Evolutionary conservation across 2,329 filamentous ascomycete genomes (phyloP), one percentile per base, ranked within the genome.

Genomic region (Aspergillus hortae): DNA sequence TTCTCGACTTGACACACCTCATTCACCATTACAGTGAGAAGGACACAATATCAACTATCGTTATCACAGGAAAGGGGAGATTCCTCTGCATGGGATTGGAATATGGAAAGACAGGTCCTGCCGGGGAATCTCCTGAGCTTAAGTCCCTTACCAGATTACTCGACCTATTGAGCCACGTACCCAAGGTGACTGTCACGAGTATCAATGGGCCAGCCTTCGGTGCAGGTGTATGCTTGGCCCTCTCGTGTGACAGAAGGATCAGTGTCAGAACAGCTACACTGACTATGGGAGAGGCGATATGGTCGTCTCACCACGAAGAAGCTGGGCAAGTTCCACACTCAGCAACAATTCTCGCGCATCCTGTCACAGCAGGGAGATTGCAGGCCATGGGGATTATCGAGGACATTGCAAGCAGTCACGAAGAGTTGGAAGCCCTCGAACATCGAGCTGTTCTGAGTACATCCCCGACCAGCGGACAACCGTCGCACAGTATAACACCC

Each of bases 1-100:
- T 75, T 41, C 48, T 15, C 6, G 35, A 49, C 17, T 23, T 54
- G 17, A 30, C 15, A 4, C 2, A 10, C 15, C 40, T 47, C 14
- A n/a, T 54, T 11, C 38, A 43, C 15, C 32, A 44, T 12, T 51
- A 44, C 17, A 46, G 43, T 6, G 43, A 35, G 12, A 44, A 47
- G 4, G 35, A 44, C 23, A 40, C 44, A 7, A 40, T 51, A 27
- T 38, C 38, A n/a, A 41, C 21, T 1, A 47, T 51, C 5, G 45
- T 44, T 3, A 35, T 51, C 14, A 36, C 49, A 7, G 44, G 43
- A 19, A 47, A 23, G 9, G 49, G 49, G 3, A 10, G n/a, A 15
- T 51, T 43, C 44, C 47, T 51, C 21, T 51, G 49, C 44, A 51
- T 51, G 49, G 49, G 49, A 6, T 19, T 47, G 30, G 44, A 51